A percentile compares a stretch with the other conserved stretches of the same genome.
These are phyloP conservation scores for Sonneratia alba DNA, from an alignment of 345 rosid species.

Conservation along the genomic window DNA sequence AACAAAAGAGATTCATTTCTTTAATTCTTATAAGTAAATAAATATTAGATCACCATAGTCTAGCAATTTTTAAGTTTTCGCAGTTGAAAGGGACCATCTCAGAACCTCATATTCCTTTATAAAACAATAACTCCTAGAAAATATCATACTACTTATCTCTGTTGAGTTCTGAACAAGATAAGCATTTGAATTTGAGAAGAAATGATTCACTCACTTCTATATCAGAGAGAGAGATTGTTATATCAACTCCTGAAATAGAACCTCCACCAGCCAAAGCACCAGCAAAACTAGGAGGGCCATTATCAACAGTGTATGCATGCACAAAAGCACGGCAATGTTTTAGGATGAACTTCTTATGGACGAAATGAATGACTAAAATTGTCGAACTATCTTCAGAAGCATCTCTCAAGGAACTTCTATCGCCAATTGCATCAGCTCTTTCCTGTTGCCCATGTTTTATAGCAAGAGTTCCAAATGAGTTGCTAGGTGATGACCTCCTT, in stretches of 20 bases:
- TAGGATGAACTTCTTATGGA: conserved; percentile 49
- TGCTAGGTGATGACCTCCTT: conserved; percentile 17
- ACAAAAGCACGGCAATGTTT: conserved; percentile 43
- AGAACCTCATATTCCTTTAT: not conserved
- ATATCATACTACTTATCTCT: not conserved
- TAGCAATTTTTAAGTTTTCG: not conserved
- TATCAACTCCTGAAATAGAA: conserved; percentile 57
- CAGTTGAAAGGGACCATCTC: not conserved
- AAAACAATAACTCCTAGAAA: not conserved
- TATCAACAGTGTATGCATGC: conserved; percentile 36
- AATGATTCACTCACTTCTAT: conserved; percentile 40
- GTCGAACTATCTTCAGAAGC: conserved; percentile 14
- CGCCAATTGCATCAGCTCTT: conserved; percentile 27
- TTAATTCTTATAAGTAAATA: not conserved
- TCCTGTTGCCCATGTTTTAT: conserved; percentile 22
- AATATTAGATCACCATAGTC: not conserved
- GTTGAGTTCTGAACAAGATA: not conserved
- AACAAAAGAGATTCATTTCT: not conserved
- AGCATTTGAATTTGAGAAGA: conserved; percentile 11
- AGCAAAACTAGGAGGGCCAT: conserved; percentile 21
- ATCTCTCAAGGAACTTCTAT: conserved; percentile 29
- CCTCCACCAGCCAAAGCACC: conserved; percentile 64
- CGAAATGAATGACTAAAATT: conserved; percentile 21
- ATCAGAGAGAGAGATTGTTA: conserved; percentile 62
- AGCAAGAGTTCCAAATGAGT: conserved; percentile 21